Evolutionary conservation across 345 rosid species (phyloP).

Genomic region (Garcia nutans): DNA sequence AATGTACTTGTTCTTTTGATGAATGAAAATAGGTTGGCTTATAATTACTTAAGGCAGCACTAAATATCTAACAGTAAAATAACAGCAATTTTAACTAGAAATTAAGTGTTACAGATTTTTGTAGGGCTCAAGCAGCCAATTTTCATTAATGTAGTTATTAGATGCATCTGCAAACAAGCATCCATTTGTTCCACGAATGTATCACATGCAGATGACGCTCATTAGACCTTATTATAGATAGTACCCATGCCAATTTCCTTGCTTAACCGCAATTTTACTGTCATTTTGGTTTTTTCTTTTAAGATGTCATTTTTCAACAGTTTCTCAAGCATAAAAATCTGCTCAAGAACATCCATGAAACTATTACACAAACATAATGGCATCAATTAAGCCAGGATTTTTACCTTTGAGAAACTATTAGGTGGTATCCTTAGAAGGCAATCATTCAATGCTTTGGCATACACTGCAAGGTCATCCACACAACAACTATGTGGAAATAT

Average conservation of each 20-base stretch:
- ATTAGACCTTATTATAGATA: not conserved
- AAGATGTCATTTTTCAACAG: not conserved
- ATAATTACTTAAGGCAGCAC: not conserved
- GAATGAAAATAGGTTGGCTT: not conserved
- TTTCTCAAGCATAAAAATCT: not conserved
- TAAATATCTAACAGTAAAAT: not conserved
- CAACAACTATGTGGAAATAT: slow-evolving; percentile 56
- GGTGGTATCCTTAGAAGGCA: slow-evolving; percentile 75
- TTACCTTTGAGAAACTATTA: slow-evolving; percentile 80
- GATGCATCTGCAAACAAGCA: slow-evolving; percentile 6
- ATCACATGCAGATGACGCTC: not conserved
- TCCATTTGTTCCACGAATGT: not conserved
- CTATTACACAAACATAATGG: slow-evolving; percentile 5
- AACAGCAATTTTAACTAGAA: not conserved
- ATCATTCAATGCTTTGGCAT: slow-evolving; percentile 69
- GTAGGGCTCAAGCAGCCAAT: slow-evolving; percentile 6
- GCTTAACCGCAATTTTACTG: not conserved
- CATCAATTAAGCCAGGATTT: slow-evolving; percentile 7
- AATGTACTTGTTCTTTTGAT: too few relatives aligned
- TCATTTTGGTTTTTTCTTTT: not conserved
- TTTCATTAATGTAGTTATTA: not conserved
- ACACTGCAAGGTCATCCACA: slow-evolving; percentile 62
- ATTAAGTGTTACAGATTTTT: not conserved
- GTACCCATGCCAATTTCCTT: not conserved
- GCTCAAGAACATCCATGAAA: not conserved